Conservation (phyloP, 345 rosid species). For the Eutrema japonicum region DNA sequence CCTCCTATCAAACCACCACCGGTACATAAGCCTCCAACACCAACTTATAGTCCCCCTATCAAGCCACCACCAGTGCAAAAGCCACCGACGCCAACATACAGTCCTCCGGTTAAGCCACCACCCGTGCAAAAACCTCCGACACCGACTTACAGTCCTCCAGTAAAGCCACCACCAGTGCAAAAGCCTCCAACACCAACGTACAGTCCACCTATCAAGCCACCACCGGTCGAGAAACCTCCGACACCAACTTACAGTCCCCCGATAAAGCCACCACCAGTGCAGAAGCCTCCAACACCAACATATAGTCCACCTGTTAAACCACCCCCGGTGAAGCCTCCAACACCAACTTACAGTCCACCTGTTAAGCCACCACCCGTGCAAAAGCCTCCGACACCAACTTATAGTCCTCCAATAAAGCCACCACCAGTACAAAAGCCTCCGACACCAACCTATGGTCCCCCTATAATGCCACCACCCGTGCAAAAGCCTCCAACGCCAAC, state of each 20-base stretch:
- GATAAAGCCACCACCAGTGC: background rate
- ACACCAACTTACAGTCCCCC: background rate
- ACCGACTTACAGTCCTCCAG: conserved; percentile 5
- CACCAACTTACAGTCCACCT: background rate
- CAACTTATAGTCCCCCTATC: conserved; percentile 6
- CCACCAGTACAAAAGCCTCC: conserved; percentile 19
- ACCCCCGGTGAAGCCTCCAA: conserved; percentile 4
- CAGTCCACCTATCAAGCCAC: background rate
- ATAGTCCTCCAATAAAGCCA: conserved; percentile 7
- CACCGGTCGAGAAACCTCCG: conserved; percentile 8
- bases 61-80: background rate
- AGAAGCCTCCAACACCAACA: background rate
- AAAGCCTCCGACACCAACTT: conserved; percentile 30
- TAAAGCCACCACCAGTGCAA: background rate
- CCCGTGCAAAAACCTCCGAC: background rate
- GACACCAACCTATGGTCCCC: conserved; percentile 2
- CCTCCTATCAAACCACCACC: conserved; percentile 13
- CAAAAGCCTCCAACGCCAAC: conserved; percentile 27
- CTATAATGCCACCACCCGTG: background rate
- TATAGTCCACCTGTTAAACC: background rate
- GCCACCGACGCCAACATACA: conserved; percentile 6
- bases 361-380: background rate
- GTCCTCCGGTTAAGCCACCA: background rate
- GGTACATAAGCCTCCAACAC: background rate
- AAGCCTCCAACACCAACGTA: conserved; percentile 9